Evolutionary conservation across 768 basidiomycete genomes (phyloP), one percentile per base, ranked within the genome.

Genomic region (Tephrocybe sp.): DNA sequence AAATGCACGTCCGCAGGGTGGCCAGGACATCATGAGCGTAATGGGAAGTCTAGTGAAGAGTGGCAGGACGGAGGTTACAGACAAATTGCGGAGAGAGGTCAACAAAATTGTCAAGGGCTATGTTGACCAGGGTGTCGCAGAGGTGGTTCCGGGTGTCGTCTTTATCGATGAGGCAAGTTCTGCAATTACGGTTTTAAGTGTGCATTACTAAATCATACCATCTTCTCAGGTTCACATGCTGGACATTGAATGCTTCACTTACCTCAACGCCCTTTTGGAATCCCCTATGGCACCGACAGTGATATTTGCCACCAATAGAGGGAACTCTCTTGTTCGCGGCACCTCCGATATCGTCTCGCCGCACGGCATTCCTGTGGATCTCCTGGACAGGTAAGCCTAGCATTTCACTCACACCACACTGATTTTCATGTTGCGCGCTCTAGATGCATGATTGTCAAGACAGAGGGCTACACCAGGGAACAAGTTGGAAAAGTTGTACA

Each of bases 221-320:
- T 28, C 18, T 24, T 15, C 24, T 32, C 60, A 97, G 94, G 96
- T 98, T 19, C 97, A 99, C 72, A 98, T 98, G 96, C 84, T 99
- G 52, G 97, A 99, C 67, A 95, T 98, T 61, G 97, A 99, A 67
- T 98, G 95, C 68, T 99, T 98, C 75, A 98, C 97, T 4, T 99
- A 96, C 71, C 81, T 99, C 30, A 98, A 98, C 68, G 87, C 93
- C 9, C 80, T 98, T 8, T 80, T 99, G 38, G 97, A 98, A 69
- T 94, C 93, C 0, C 85, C 91, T 2, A 92, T 99, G 86, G 94
- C 97, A 3, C 97, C 97, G 0, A 97, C 97, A 4, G 96, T 99
- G 22, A 89, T 99, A 58, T 77, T 98, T 53, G 97, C 97, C 2
- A 97, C 96, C 21, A 99, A 99, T 65, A 82, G 97, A 18, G 97